Conservation (phyloP, 1,284 basidiomycete genomes). For the Irpex lacteus region DNA sequence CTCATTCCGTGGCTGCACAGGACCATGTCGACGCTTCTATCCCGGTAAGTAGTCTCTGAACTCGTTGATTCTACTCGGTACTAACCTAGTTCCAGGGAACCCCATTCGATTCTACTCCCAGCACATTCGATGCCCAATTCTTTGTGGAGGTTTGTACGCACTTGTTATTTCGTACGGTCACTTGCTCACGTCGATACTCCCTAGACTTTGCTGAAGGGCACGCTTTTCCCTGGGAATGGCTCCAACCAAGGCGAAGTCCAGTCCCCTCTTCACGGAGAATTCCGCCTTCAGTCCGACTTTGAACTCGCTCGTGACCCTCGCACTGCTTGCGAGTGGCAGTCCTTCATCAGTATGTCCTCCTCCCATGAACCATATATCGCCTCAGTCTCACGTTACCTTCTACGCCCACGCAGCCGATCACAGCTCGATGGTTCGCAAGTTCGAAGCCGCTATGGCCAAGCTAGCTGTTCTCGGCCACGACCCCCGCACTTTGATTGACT, state of each 20-base stretch:
- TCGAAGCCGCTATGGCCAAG: slow-evolving; percentile 4
- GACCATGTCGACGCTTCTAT: slow-evolving; percentile 32
- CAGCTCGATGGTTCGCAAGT: neutral
- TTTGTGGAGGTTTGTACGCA: slow-evolving; percentile 32
- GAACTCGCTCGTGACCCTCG: slow-evolving; percentile 31
- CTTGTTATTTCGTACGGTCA: neutral
- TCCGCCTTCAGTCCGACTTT: slow-evolving; percentile 39
- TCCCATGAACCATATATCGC: no score
- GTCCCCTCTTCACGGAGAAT: slow-evolving; percentile 35
- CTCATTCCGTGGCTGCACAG: slow-evolving; percentile 29
- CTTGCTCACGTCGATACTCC: no score
- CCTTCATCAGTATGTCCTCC: slow-evolving; percentile 27
- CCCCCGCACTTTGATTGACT: slow-evolving; percentile 6
- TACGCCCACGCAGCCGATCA: slow-evolving; percentile 2
- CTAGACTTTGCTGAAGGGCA: slow-evolving; percentile 28
- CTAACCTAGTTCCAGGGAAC: slow-evolving; percentile 20
- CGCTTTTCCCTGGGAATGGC: slow-evolving; percentile 30
- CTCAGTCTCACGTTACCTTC: neutral
- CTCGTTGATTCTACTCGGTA: neutral
- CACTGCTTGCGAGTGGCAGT: slow-evolving; percentile 33
- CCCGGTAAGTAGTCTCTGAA: slow-evolving; percentile 11
- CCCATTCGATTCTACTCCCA: slow-evolving; percentile 41
- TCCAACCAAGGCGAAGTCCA: slow-evolving; percentile 32
- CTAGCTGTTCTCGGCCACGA: slow-evolving; percentile 9
- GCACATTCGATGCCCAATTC: slow-evolving; percentile 37